These are phyloP conservation scores for Metschnikowia peoriensis DNA, from an alignment of 805 yeast genomes.

Conservation along the genomic window DNA sequence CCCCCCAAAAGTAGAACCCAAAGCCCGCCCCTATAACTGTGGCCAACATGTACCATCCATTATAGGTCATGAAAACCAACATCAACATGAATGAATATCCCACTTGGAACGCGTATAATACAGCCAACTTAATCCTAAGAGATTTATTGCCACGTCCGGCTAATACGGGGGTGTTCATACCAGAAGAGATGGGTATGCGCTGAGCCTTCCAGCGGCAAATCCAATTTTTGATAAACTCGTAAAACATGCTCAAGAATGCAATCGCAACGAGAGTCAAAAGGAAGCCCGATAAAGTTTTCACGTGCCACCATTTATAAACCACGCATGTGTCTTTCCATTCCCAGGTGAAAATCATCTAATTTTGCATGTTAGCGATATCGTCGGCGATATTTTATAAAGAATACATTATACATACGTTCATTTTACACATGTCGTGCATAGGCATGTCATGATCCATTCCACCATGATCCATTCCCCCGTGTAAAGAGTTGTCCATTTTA, in stretches of 20 bases:
- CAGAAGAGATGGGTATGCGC: not conserved
- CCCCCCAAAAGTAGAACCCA: constrained; percentile 65
- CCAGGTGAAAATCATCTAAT: constrained; percentile 74
- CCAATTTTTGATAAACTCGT: constrained; percentile 52
- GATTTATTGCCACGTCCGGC: not conserved
- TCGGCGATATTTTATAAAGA: not conserved
- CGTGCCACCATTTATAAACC: constrained; percentile 79
- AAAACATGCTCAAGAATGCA: constrained; percentile 49
- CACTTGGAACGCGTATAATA: constrained; percentile 62
- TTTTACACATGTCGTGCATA: constrained; percentile 45
- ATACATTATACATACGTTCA: constrained; percentile 41
- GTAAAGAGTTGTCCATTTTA: constrained; percentile 21
- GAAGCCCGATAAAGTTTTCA: constrained; percentile 50
- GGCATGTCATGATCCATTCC: constrained; percentile 23
- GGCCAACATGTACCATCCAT: constrained; percentile 80
- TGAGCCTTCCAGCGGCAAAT: constrained; percentile 29
- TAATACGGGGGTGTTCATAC: not conserved
- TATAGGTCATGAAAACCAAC: constrained; percentile 85
- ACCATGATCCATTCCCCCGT: constrained; percentile 12
- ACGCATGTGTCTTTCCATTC: constrained; percentile 70
- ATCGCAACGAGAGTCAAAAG: constrained; percentile 51
- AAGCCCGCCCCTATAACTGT: constrained; percentile 69
- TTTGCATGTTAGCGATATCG: not conserved
- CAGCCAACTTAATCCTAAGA: constrained; percentile 32
- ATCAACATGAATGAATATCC: constrained; percentile 69